Evolutionary conservation across 176 grass and related monocot species (phyloP), one percentile per base, ranked within the genome.

Genomic region (Zizania latifolia): DNA sequence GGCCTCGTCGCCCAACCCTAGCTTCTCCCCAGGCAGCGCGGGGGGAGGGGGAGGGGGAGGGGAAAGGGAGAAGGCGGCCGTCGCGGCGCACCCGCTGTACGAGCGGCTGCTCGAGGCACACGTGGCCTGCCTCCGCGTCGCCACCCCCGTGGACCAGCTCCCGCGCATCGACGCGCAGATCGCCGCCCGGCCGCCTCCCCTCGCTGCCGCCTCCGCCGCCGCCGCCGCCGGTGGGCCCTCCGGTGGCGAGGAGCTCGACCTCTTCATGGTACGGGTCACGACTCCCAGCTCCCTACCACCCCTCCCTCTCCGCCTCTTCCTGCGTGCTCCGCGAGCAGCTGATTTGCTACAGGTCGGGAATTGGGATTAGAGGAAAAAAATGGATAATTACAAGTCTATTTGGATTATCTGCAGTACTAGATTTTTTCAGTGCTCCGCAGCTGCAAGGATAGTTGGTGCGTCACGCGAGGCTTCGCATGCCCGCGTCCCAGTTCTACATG

Each of bases 71-170:
- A 95, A 99, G 89, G 87, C 79, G 71, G 96, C 90, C 73, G 68
- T 99, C 54, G 84, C 86, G 62, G 90, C 85, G 67, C 96, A 99
- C 72, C 96, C 96, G 26, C 81, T 99, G 54, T 99, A 90, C 77
- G 92, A 95, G 82, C 92, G 93, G 15, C 83, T 99, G 17, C 92
- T 99, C 2, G 68, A 90, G 81, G 92, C 92, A 27, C 96, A 99
- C 72, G 92, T 99, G 29, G 82, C 89, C 13, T 99, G 92, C 89
- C 87, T 99, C 68, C 84, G 91, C 63, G 89, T 99, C 63, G 96
- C 96, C 67, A 99, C 92, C 34, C 96, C 96, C 15, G 96, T 99
- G 14, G 96, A 99, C 86, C 96, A 95, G 79, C 87, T 99, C 62
- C 87, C 95, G 15, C 84, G 82, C 61, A 91, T 99, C 76, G 96